Evolutionary conservation across 2,329 filamentous ascomycete species (phyloP), one percentile per base, ranked within the genome.

Genomic region (Arachnomyces sp.): DNA sequence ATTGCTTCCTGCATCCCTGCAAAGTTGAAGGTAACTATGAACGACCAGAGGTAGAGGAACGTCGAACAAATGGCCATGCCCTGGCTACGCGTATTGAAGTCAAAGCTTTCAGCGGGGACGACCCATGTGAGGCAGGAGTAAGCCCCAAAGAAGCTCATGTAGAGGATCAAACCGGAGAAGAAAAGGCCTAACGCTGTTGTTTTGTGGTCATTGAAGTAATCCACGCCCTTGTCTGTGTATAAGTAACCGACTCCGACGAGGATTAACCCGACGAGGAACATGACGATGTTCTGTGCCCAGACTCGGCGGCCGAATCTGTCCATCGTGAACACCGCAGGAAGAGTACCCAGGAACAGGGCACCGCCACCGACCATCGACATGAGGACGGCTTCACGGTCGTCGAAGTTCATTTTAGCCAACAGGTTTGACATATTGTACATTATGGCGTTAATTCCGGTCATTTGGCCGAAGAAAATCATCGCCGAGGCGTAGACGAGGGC

Each of bases 311-410:
- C 81, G 36, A 79, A 84, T 2, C 69, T 74, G 53, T 86, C 82
- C 81, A 86, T 86, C 47, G 75, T 74, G 55, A 83, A 71, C 40
- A 81, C 76, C 0, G 79, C 80, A 0, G 80, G 80, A 28, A 84
- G 79, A 0, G 79, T 81, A 15, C 80, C 81, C 12, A 86, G 50
- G 0, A 85, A 69, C 0, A 86, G 70, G 0, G 80, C 65, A 3
- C 78, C 81, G 17, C 81, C 81, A 2, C 82, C 81, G 11, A 86
- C 81, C 0, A 84, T 71, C 0, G 81, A 84, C 81, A 86, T 85
- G 68, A 84, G 85, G 43, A 79, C 82, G 12, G 77, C 63, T 36
- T 79, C 59, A 43, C 74, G 70, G 6, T 72, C 60, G 50, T 79
- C 59, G 59, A 85, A 85, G 9, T 81, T 81, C 32, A 85, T 78